Percentiles rank a stretch among this genome's conserved stretches.
phyloP scores from a whole-genome alignment of 164 flowering plant genomes.

The Kingdonia uniflora region DNA sequence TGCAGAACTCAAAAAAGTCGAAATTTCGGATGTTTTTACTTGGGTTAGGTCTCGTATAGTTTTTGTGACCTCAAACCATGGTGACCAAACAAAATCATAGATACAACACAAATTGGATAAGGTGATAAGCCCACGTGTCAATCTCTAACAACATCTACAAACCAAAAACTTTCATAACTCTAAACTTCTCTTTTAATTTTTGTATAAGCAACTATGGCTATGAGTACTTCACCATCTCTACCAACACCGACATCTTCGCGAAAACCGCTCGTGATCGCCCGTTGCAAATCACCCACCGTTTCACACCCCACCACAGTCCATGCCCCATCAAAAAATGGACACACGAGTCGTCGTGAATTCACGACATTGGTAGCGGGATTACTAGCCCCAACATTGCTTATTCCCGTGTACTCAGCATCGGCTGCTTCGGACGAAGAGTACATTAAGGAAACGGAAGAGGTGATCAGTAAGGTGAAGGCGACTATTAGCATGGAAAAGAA shows the following conservation, averaged over 20 bases:
- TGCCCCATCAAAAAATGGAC: slow-evolving; percentile 1
- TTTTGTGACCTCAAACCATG: too few species aligned
- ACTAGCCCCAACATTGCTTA: slow-evolving; percentile 7
- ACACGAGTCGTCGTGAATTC: slow-evolving; percentile 32
- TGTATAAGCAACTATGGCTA: slow-evolving; percentile 23
- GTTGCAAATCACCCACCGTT: slow-evolving; percentile 23
- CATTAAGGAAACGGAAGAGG: slow-evolving; percentile 62
- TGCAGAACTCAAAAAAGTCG: too few species aligned
- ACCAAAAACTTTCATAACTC: slow-evolving; percentile 1
- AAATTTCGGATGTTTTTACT: too few species aligned
- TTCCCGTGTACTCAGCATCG: slow-evolving; percentile 24
- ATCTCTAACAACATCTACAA: slow-evolving; percentile 6
- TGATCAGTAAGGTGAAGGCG: slow-evolving; percentile 61
- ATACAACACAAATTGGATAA: slow-evolving; percentile 34
- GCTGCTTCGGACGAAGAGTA: slow-evolving; percentile 75
- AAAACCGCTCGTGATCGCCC: slow-evolving; percentile 18
- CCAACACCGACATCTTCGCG: slow-evolving; percentile 53
- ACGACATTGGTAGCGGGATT: slow-evolving; percentile 16
- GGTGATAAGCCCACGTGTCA: slow-evolving; percentile 77
- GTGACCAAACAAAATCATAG: neutral
- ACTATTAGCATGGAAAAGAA: slow-evolving; percentile 59
- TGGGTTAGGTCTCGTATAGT: too few species aligned
- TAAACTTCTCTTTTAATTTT: slow-evolving; percentile 2
- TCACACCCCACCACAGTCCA: slow-evolving; percentile 11
- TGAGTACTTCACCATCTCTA: slow-evolving; percentile 43